Base-by-base conservation (phyloP, 1,284 basidiomycete genomes). In the Apiotrichum sp. region DNA sequence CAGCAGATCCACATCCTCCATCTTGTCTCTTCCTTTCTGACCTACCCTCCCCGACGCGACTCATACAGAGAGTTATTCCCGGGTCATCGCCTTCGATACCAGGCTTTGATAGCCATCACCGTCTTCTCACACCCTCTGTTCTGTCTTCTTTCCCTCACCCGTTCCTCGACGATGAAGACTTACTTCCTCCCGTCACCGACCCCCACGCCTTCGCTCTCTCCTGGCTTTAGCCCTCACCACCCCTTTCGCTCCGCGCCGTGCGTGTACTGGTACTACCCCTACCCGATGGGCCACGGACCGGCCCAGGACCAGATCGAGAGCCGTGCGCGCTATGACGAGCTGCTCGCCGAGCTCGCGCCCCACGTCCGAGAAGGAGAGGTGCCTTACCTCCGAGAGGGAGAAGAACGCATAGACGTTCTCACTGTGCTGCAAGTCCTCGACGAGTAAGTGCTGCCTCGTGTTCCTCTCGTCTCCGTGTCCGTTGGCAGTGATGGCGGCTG, bases 261-360 rank as follows among this genome's bases (percentile, higher is more conserved):
- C 8, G n/a, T 22, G 32, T 50, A 50, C 49, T 42, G 40, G 39
- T 42, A 50, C 49, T 50, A 41, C 39, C 49, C 49, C 4, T 50
- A 34, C n/a, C 49, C 49, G 14, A 29, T 42, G 40, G 49, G 49
- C 32, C 40, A 43, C 49, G 38, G 32, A 39, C 48, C 48, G 35
- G 29, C n/a, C 35, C 3, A n/a, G 13, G 48, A 40, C 13, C 9
- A 7, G 4, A 16, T 13, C 6, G 29, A 32, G 11, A 14, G 35
- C 8, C 29, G n/a, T 22, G 3, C 5, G 10, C 8, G 10, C 13
- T 41, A 49, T 16, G 3, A 8, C 32, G 10, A 29, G 22, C 41
- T 44, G n/a, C 7, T 7, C n/a, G 11, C 3, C 22, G 42, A 45
- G 42, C 43, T 52, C 4, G n/a, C 3, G 9, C 14, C 32, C 32